Conservation (phyloP, 129 eudicot genomes). For the Pittosporum tobira region DNA sequence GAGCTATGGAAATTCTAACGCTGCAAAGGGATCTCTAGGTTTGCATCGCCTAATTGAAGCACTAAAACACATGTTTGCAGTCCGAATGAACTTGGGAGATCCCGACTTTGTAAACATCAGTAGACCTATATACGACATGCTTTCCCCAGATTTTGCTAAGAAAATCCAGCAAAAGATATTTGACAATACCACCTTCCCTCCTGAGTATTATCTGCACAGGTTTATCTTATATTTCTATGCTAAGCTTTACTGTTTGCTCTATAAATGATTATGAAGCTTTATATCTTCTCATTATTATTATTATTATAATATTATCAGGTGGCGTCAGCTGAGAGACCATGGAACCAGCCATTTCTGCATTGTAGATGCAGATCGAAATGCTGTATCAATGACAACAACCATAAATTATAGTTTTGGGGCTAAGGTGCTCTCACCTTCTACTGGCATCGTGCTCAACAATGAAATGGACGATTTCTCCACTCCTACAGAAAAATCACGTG, state of each 20-base stretch:
- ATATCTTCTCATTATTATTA: not conserved
- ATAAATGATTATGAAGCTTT: not conserved
- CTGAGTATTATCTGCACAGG: conserved; percentile 79
- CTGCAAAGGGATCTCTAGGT: conserved; percentile 63
- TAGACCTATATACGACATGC: conserved; percentile 60
- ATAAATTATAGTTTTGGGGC: conserved; percentile 76
- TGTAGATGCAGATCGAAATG: conserved; percentile 83
- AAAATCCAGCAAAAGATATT: conserved; percentile 44
- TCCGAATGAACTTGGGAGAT: conserved; percentile 87
- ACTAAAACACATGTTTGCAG: conserved; percentile 85
- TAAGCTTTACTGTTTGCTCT: not conserved
- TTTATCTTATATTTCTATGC: conserved; percentile 1
- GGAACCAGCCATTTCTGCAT: conserved; percentile 95
- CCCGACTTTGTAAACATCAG: conserved; percentile 60
- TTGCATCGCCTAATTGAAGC: conserved; percentile 84
- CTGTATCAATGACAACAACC: conserved; percentile 78
- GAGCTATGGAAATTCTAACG: conserved; percentile 48
- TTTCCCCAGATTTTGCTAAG: conserved; percentile 61
- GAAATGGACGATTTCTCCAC: conserved; percentile 78
- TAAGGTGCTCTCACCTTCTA: conserved; percentile 74
- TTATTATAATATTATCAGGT: conserved; percentile 28
- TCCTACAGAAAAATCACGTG: conserved; percentile 58
- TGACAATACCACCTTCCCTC: conserved; percentile 91
- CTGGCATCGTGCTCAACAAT: conserved; percentile 74
- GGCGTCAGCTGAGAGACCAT: conserved; percentile 82